Conservation (phyloP, 2,329 filamentous ascomycete genomes). For the Dryadomyces quercus-mongolicae region DNA sequence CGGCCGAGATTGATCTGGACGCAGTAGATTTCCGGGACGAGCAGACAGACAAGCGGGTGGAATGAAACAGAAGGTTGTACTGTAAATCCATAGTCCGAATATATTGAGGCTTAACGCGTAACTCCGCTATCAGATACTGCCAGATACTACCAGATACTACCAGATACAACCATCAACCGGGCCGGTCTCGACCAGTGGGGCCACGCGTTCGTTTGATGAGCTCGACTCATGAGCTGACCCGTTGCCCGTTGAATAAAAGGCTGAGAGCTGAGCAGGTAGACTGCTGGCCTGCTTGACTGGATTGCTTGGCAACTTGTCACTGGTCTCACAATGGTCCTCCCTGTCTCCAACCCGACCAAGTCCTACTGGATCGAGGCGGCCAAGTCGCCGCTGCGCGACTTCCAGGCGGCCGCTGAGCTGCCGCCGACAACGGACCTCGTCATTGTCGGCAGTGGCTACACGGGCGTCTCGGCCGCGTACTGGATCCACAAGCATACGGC, state of each 20-base stretch:
- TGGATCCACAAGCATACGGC: conserved; percentile 7
- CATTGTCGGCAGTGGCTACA: conserved; percentile 52
- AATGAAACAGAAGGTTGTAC: too few species aligned
- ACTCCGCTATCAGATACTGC: too few species aligned
- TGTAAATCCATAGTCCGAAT: too few species aligned
- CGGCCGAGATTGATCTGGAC: conserved; percentile 1
- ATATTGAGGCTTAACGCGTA: too few species aligned
- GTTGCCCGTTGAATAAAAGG: too few species aligned
- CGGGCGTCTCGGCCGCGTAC: conserved; percentile 44
- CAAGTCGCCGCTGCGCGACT: conserved; percentile 35
- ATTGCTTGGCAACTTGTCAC: too few species aligned
- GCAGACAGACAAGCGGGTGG: background rate
- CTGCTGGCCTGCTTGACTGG: too few species aligned
- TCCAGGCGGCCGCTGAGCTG: conserved; percentile 33
- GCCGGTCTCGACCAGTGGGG: background rate
- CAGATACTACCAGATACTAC: too few species aligned
- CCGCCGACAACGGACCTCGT: conserved; percentile 44
- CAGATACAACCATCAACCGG: too few species aligned
- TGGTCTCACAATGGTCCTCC: conserved; percentile 1
- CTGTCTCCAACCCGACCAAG: conserved; percentile 30
- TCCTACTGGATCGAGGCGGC: conserved; percentile 50
- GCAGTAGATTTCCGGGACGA: background rate
- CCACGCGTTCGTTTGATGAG: too few species aligned
- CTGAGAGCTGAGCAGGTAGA: too few species aligned
- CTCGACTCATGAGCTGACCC: too few species aligned